Evolutionary conservation across 2,329 filamentous ascomycete genomes (phyloP).

Genomic region (Trichoderma pleuroti): DNA sequence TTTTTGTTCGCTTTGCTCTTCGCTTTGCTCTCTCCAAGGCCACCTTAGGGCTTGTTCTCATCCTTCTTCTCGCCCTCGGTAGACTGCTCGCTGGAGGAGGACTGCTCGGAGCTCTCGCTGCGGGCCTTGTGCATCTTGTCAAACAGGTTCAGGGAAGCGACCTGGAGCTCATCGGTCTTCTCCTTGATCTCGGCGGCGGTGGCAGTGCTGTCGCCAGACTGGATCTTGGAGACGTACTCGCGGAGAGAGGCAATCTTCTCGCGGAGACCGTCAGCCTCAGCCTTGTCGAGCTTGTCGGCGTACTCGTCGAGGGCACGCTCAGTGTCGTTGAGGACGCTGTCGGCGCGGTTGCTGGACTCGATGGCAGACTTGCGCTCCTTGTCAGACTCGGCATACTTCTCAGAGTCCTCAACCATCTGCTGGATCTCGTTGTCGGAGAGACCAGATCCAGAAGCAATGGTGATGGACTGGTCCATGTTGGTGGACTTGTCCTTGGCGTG

Average conservation of each 20-base stretch:
- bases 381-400: conserved; percentile 91
- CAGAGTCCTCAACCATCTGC: conserved; percentile 95
- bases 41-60: conserved; percentile 62
- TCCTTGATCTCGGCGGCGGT: conserved; percentile 94
- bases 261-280: conserved; percentile 85
- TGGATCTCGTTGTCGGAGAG: conserved; percentile 92
- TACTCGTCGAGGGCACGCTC: conserved; percentile 98
- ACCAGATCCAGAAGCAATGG: conserved; percentile 95
- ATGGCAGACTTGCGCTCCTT: conserved; percentile 96
- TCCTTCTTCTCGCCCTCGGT: conserved; percentile 74
- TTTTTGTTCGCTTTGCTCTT: conserved; percentile 19
- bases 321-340: conserved; percentile 94
- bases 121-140: conserved; percentile 99
- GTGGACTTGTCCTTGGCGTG: conserved; percentile 99
- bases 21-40: conserved; percentile 10
- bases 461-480: conserved; percentile 99
- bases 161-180: conserved; percentile 98
- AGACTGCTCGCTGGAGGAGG: conserved; percentile 39
- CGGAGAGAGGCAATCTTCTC: conserved; percentile 88
- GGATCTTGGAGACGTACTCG: conserved; percentile 90
- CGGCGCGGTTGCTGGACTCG: conserved; percentile 94
- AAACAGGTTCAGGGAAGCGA: conserved; percentile 91
- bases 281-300: conserved; percentile 93
- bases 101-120: conserved; percentile 50
- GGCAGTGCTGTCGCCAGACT: conserved; percentile 81